Percentiles rank a stretch among this genome's conserved stretches.
Evolutionary conservation across 805 yeast genomes (phyloP).

Genomic region (Yarrowia yakushimensis): DNA sequence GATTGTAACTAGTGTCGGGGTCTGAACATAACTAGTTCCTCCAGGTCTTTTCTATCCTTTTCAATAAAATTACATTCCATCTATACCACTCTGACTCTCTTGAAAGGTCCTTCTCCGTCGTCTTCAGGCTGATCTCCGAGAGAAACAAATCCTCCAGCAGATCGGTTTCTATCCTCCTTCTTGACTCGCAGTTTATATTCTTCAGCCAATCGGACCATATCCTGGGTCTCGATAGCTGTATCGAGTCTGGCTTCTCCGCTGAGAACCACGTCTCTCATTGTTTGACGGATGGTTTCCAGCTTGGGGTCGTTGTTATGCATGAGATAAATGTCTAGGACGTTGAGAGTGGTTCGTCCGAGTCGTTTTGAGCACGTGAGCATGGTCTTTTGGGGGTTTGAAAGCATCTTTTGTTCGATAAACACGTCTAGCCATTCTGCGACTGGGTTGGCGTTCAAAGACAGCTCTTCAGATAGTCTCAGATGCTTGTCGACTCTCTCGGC

Average conservation of each 20-base stretch:
- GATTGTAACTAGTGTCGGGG: no score
- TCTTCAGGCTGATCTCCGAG: neutral
- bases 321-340: neutral
- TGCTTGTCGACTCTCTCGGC: neutral
- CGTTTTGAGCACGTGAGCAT: neutral
- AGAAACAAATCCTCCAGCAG: neutral
- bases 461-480: neutral
- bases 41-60: no score
- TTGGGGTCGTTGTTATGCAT: neutral
- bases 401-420: neutral
- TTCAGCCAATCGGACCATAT: neutral
- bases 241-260: neutral
- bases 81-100: neutral
- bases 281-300: neutral
- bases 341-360: neutral
- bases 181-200: neutral
- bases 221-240: neutral
- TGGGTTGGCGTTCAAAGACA: neutral
- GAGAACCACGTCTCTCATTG: slow-evolving; percentile 4
- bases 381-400: neutral
- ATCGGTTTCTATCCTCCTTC: neutral
- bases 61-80: no score
- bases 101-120: neutral
- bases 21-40: no score
- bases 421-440: neutral